Percentiles rank a stretch among this genome's conserved stretches.
These are phyloP conservation scores for Phytopythium kandeliae DNA, from an alignment of 352 stramenopile genomes.

Conservation along the genomic window DNA sequence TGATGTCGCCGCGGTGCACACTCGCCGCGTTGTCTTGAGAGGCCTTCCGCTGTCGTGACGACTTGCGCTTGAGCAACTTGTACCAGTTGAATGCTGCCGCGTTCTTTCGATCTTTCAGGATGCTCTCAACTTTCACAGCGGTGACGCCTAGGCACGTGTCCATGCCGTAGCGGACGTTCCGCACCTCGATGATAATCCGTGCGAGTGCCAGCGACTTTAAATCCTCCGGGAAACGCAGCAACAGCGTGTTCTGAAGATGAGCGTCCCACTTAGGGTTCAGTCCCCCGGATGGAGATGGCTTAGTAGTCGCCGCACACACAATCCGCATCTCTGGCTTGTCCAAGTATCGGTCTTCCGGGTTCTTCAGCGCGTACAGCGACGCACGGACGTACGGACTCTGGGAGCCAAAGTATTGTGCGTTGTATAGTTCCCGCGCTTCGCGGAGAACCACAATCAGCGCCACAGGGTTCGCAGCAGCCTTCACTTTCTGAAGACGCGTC, in stretches of 20 bases:
- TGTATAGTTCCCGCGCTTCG: constrained; percentile 75
- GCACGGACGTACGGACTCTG: constrained; percentile 83
- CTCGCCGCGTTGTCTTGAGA: constrained; percentile 38
- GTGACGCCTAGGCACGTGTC: constrained; percentile 82
- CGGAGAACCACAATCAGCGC: constrained; percentile 78
- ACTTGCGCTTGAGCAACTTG: constrained; percentile 78
- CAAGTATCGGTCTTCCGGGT: constrained; percentile 66
- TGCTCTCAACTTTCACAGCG: constrained; percentile 75
- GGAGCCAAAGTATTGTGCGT: constrained; percentile 80
- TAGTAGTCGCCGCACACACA: constrained; percentile 72
- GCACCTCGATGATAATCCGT: constrained; percentile 81
- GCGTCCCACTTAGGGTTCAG: constrained; percentile 68
- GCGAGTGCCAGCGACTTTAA: constrained; percentile 55
- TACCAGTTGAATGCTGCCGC: constrained; percentile 86
- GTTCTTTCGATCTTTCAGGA: constrained; percentile 69
- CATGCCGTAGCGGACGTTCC: constrained; percentile 79
- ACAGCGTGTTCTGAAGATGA: constrained; percentile 72
- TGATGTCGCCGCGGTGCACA: constrained; percentile 68
- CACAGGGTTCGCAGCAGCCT: constrained; percentile 70
- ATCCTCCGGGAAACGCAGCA: constrained; percentile 66
- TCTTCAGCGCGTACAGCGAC: constrained; percentile 81
- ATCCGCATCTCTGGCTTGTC: constrained; percentile 76
- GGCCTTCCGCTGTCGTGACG: constrained; percentile 43
- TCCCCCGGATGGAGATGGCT: constrained; percentile 70
- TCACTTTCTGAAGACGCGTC: constrained; percentile 68